A percentile compares a stretch with the other conserved stretches of the same genome.
Evolutionary conservation across 2,329 filamentous ascomycete species (phyloP).

Genomic region (Stenocarpella maydis): DNA sequence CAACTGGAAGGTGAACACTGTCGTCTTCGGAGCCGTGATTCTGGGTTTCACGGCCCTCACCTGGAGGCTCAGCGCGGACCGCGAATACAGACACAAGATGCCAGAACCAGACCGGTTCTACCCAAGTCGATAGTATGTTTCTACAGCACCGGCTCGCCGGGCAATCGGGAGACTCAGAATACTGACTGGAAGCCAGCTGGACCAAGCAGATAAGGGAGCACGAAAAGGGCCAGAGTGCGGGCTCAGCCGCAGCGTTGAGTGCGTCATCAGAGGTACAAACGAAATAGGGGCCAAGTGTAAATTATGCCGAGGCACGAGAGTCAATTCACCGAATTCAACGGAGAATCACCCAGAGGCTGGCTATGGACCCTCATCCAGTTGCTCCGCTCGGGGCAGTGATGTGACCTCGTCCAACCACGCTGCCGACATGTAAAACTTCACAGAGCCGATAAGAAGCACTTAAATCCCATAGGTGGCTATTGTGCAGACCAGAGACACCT

Average conservation of each 20-base stretch:
- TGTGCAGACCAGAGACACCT: background rate
- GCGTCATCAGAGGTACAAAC: constrained; percentile 25
- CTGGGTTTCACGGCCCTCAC: constrained; percentile 69
- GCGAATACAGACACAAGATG: constrained; percentile 78
- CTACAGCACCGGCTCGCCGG: no score
- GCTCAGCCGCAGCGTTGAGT: constrained; percentile 35
- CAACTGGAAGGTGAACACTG: constrained; percentile 95
- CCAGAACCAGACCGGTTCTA: constrained; percentile 82
- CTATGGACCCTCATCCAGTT: background rate
- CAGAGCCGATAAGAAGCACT: background rate
- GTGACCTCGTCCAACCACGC: background rate
- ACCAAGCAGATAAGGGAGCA: constrained; percentile 55
- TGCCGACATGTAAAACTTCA: background rate
- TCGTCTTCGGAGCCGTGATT: constrained; percentile 50
- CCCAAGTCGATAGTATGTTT: constrained; percentile 83
- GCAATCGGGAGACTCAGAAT: background rate
- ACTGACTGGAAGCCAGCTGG: constrained; percentile 46
- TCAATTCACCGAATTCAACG: background rate
- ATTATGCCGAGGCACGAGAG: background rate
- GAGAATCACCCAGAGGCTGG: background rate
- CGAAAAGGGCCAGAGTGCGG: constrained; percentile 46
- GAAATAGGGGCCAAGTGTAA: constrained; percentile 2
- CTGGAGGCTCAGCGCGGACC: constrained; percentile 77
- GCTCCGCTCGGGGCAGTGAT: no score
- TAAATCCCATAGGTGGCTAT: background rate